These are phyloP conservation scores for Gracilaria caudata DNA, from an alignment of 23 red algal genomes.

Conservation along the genomic window DNA sequence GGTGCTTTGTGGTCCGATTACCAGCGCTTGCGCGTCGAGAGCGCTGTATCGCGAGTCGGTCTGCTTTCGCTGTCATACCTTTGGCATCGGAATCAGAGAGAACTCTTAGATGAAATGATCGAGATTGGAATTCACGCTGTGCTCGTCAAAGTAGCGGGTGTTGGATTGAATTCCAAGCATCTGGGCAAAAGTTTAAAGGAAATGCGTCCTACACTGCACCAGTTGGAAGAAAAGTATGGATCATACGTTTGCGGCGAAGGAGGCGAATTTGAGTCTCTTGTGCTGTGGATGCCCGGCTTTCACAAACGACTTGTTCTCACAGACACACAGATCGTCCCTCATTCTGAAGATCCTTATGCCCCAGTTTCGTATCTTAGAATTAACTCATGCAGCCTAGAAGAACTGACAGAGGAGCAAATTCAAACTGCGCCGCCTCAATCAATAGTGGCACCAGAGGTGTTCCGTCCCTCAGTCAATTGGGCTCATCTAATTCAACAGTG, in stretches of 20 bases:
- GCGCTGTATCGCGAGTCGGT: slow-evolving; percentile 50
- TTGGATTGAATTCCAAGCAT: slow-evolving; percentile 72
- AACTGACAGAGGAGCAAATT: slow-evolving; percentile 27
- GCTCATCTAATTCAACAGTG: background rate
- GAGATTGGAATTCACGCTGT: slow-evolving; percentile 79
- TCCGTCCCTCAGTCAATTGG: slow-evolving; percentile 1
- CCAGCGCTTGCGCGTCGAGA: slow-evolving; percentile 92
- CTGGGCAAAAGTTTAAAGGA: slow-evolving; percentile 70
- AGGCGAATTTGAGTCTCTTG: slow-evolving; percentile 96
- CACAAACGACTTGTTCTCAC: slow-evolving; percentile 62
- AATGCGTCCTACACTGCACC: slow-evolving; percentile 57
- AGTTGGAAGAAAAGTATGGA: slow-evolving; percentile 83
- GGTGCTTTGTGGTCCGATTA: slow-evolving; percentile 98
- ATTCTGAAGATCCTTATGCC: slow-evolving; percentile 68
- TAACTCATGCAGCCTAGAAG: slow-evolving; percentile 13
- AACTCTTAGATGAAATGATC: slow-evolving; percentile 84
- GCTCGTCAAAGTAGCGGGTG: slow-evolving; percentile 90
- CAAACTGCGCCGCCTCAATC: background rate
- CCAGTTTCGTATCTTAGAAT: slow-evolving; percentile 62
- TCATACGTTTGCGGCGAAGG: slow-evolving; percentile 94
- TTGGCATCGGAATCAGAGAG: slow-evolving; percentile 79
- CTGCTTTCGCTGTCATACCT: slow-evolving; percentile 79
- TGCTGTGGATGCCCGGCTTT: slow-evolving; percentile 84
- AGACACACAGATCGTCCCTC: slow-evolving; percentile 24
- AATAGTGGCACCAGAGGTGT: background rate